phyloP scores from a whole-genome alignment of 2,329 filamentous ascomycete genomes.

The Sarocladiaceae sp. region DNA sequence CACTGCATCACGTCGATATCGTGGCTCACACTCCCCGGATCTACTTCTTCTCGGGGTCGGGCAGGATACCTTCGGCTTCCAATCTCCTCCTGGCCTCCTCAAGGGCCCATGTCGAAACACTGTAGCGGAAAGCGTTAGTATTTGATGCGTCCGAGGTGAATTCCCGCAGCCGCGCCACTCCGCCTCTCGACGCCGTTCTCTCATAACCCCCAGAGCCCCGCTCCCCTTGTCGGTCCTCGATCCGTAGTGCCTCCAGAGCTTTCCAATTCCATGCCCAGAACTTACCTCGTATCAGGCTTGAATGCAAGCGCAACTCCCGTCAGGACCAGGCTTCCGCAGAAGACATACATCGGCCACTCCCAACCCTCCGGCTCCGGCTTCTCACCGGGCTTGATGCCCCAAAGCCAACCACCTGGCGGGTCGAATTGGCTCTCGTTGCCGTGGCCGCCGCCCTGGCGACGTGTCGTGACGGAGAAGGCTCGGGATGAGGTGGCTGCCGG shows the following conservation, averaged over 20 bases:
- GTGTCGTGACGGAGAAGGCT: slow-evolving; percentile 38
- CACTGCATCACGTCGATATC: neutral
- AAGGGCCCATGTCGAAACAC: slow-evolving; percentile 98
- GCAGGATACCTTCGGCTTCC: slow-evolving; percentile 90
- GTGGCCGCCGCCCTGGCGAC: slow-evolving; percentile 33
- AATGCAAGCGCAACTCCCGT: slow-evolving; percentile 81
- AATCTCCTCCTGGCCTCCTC: slow-evolving; percentile 93
- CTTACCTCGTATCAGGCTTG: slow-evolving; percentile 98
- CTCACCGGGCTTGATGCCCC: slow-evolving; percentile 88
- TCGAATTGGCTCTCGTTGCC: slow-evolving; percentile 74
- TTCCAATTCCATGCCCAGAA: slow-evolving; percentile 28
- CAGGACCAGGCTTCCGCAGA: slow-evolving; percentile 70
- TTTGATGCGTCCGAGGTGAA: neutral
- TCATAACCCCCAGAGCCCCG: neutral
- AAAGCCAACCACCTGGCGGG: slow-evolving; percentile 85
- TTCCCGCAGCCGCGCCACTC: neutral
- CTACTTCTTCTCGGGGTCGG: slow-evolving; percentile 67
- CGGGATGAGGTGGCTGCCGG: slow-evolving; percentile 20
- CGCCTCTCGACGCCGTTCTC: too few relatives aligned
- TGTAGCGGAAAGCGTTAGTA: slow-evolving; percentile 30
- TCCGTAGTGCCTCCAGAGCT: neutral
- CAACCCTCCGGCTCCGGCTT: slow-evolving; percentile 95
- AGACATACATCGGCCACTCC: slow-evolving; percentile 81
- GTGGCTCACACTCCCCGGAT: too few relatives aligned
- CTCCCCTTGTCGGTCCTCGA: neutral